Conservation (phyloP, 306 rosid genomes). For the Castanea sativa region DNA sequence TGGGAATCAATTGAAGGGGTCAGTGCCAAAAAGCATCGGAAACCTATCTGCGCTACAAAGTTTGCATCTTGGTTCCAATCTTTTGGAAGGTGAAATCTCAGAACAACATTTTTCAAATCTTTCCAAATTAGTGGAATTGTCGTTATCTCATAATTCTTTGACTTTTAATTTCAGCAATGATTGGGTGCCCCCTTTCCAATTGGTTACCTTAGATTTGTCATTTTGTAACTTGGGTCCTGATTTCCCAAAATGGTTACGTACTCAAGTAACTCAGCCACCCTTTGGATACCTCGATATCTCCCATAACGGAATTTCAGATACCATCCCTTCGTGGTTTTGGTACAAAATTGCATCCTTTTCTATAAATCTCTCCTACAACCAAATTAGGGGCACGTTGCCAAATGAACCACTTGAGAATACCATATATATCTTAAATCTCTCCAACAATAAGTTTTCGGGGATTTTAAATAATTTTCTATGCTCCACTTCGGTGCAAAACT, state of each 20-base stretch:
- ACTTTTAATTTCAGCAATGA: background rate
- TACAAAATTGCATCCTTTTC: background rate
- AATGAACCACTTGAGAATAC: background rate
- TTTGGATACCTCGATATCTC: background rate
- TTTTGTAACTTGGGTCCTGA: constrained; percentile 25
- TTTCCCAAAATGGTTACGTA: constrained; percentile 30
- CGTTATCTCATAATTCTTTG: constrained; percentile 8
- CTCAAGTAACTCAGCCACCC: background rate
- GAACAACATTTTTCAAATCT: background rate
- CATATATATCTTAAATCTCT: background rate
- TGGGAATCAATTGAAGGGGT: background rate
- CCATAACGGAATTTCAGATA: background rate
- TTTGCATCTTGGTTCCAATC: background rate
- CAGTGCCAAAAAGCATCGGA: background rate
- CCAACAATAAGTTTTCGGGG: constrained; percentile 19
- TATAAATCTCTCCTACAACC: constrained; percentile 24
- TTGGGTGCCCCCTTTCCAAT: constrained; percentile 15
- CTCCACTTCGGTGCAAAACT: too few relatives aligned
- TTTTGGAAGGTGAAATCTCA: too few relatives aligned
- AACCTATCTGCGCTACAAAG: background rate
- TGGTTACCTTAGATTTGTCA: background rate
- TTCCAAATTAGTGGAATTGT: background rate
- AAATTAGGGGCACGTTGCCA: constrained; percentile 18
- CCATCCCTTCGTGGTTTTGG: constrained; percentile 27
- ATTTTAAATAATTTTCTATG: background rate